Evolutionary conservation across 352 stramenopile species (phyloP).

Genomic region (Phytophthora hibernalis): DNA sequence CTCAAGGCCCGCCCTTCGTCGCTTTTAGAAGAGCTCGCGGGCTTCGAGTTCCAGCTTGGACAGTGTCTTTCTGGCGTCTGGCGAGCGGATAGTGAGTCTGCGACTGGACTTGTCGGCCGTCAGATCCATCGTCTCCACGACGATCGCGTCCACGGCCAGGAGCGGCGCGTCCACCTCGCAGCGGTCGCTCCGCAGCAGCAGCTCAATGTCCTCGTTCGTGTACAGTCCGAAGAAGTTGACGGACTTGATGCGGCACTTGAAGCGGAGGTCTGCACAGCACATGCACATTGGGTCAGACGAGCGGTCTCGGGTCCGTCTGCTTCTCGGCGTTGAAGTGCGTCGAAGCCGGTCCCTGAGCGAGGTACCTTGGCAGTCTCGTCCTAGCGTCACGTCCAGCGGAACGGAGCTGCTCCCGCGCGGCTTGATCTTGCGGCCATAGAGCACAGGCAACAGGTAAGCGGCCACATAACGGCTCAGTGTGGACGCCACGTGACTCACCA

Average conservation of each 20-base stretch:
- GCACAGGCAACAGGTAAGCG: neutral
- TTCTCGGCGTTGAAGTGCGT: constrained; percentile 40
- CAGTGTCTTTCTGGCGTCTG: constrained; percentile 28
- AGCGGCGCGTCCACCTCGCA: constrained; percentile 42
- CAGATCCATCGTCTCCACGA: constrained; percentile 76
- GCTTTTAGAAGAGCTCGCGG: constrained; percentile 69
- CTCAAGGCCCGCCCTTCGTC: neutral
- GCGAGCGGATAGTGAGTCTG: constrained; percentile 57
- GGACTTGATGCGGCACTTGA: constrained; percentile 80
- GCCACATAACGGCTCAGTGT: constrained; percentile 1
- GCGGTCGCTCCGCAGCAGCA: constrained; percentile 40
- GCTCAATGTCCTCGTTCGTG: constrained; percentile 66
- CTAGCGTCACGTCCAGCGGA: constrained; percentile 70
- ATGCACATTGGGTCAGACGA: constrained; percentile 35
- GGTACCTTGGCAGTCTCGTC: constrained; percentile 54
- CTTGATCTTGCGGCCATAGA: constrained; percentile 59
- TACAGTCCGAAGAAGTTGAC: constrained; percentile 74
- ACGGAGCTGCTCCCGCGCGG: constrained; percentile 46
- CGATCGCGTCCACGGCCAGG: constrained; percentile 67
- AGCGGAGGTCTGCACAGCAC: constrained; percentile 52
- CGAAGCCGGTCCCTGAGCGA: constrained; percentile 1
- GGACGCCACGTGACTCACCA: constrained; percentile 39
- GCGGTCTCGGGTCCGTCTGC: constrained; percentile 28
- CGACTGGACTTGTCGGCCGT: constrained; percentile 63
- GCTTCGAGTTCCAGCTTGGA: constrained; percentile 67